Percentiles rank a stretch among this genome's conserved stretches.
These are phyloP conservation scores for Fusarium cyanostomum DNA, from an alignment of 2,329 filamentous ascomycete species.

Conservation along the genomic window DNA sequence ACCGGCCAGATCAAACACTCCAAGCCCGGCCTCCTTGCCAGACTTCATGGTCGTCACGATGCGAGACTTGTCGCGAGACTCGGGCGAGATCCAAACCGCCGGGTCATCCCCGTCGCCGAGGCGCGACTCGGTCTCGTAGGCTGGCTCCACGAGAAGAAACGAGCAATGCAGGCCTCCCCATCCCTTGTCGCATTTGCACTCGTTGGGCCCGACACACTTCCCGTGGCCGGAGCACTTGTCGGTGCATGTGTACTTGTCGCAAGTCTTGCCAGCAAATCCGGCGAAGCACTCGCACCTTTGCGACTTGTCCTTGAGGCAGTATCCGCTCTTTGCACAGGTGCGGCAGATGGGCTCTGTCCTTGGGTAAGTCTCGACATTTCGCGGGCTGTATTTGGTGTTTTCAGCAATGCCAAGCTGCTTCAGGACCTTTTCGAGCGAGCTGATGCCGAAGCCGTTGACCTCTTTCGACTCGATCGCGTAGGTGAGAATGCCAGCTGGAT, in stretches of 20 bases:
- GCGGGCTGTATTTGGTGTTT: constrained; percentile 53
- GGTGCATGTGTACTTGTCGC: constrained; percentile 50
- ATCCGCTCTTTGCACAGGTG: constrained; percentile 52
- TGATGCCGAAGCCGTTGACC: constrained; percentile 51
- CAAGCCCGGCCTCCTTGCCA: constrained; percentile 57
- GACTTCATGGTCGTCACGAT: constrained; percentile 65
- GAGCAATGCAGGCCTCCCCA: constrained; percentile 58
- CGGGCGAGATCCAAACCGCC: constrained; percentile 58
- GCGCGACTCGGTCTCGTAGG: constrained; percentile 55
- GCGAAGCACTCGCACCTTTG: constrained; percentile 54
- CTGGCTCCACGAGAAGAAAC: constrained; percentile 54
- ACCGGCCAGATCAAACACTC: constrained; percentile 59
- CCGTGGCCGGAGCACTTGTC: constrained; percentile 55
- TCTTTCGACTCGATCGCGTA: constrained; percentile 54
- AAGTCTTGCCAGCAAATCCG: constrained; percentile 51
- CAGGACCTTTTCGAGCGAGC: constrained; percentile 50
- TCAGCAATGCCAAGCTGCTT: constrained; percentile 44
- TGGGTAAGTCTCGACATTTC: constrained; percentile 34
- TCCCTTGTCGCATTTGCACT: constrained; percentile 52
- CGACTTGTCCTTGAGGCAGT: constrained; percentile 42
- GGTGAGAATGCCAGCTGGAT: constrained; percentile 51
- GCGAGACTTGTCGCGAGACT: constrained; percentile 52
- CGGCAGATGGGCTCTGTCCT: constrained; percentile 45
- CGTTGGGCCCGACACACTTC: constrained; percentile 53
- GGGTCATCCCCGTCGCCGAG: constrained; percentile 59